Conservation (phyloP, 306 rosid species). For the Prunus armeniaca region DNA sequence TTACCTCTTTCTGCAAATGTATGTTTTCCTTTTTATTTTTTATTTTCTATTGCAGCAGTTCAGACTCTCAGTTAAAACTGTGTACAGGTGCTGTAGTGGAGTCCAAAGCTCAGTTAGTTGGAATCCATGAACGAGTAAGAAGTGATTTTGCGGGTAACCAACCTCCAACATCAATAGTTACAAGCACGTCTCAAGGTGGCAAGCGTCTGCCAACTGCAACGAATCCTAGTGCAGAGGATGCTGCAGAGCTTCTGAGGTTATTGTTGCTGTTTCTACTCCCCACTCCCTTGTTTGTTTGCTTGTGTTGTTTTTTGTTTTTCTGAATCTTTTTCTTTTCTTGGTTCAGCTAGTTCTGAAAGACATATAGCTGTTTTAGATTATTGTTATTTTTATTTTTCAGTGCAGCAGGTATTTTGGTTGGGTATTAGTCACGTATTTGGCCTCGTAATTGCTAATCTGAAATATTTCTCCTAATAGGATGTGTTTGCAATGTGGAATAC, state of each 20-base stretch:
- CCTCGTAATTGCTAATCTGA: neutral
- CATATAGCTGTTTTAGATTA: neutral
- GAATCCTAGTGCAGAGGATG: slow-evolving; percentile 94
- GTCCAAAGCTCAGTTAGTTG: slow-evolving; percentile 83
- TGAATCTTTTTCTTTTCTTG: neutral
- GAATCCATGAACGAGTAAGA: slow-evolving; percentile 97
- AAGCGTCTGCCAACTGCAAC: slow-evolving; percentile 67
- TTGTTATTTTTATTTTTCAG: neutral
- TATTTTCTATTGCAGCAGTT: neutral
- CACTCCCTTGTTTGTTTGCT: no score
- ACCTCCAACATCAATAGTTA: slow-evolving; percentile 47
- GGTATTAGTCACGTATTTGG: neutral
- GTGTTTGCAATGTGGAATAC: slow-evolving; percentile 96
- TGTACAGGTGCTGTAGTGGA: slow-evolving; percentile 70
- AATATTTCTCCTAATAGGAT: slow-evolving; percentile 40
- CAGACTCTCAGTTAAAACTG: neutral
- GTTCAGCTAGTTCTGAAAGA: neutral
- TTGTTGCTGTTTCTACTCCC: neutral
- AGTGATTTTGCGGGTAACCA: slow-evolving; percentile 69
- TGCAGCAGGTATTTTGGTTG: neutral
- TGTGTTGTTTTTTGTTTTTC: no score
- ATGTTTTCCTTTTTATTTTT: neutral
- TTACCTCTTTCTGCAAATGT: neutral
- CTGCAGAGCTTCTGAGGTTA: slow-evolving; percentile 69
- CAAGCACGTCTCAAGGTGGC: slow-evolving; percentile 43